Conservation (phyloP, 169 alveolate species). For the Neospora caninum region DNA sequence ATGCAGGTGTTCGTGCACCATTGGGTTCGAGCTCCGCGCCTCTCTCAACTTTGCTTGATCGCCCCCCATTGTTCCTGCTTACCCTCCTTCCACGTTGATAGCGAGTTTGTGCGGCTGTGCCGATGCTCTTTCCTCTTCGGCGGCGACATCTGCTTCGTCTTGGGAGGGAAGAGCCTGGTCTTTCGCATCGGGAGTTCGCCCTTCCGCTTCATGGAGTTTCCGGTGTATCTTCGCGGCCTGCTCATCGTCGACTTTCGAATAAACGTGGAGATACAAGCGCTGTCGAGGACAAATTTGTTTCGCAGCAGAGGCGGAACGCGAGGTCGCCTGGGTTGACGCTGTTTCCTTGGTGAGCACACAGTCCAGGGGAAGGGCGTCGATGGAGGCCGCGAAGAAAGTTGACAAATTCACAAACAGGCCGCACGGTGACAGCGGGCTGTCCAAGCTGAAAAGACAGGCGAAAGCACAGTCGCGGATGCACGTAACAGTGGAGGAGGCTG, state of each 20-base stretch:
- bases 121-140: background rate
- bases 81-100: constrained; percentile 69
- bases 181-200: background rate
- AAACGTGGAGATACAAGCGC: constrained; percentile 59
- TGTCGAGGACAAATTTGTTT: background rate
- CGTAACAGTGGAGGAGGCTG: too few relatives aligned
- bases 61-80: constrained; percentile 3
- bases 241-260: constrained; percentile 47
- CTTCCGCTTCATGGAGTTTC: background rate
- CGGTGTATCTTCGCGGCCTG: constrained; percentile 11
- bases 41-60: too few relatives aligned
- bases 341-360: constrained; percentile 22
- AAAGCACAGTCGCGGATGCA: background rate
- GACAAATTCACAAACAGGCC: constrained; percentile 81
- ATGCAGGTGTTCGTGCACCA: too few relatives aligned
- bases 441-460: constrained; percentile 67
- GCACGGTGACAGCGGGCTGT: constrained; percentile 74
- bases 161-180: background rate
- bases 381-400: constrained; percentile 75
- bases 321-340: background rate
- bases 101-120: constrained; percentile 62
- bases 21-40: too few relatives aligned
- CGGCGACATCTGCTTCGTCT: background rate
- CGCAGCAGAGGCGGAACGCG: constrained; percentile 37
- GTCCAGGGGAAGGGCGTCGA: constrained; percentile 68